Conservation (phyloP, 1,139 yeast genomes). For the Yarrowia galli region DNA sequence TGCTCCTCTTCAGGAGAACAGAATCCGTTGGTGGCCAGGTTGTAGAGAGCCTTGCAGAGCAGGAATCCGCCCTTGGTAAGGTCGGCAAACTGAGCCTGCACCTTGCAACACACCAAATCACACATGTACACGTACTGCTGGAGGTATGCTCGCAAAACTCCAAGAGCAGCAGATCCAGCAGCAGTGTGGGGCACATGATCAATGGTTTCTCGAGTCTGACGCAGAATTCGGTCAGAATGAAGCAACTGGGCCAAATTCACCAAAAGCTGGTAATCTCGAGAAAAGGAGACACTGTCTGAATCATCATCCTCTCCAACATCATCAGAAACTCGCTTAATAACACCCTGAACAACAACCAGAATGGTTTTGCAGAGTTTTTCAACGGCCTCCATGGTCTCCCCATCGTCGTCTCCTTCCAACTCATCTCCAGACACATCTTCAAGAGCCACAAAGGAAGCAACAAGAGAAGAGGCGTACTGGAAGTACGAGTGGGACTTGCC, state of each 20-base stretch:
- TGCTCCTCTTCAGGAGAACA: conserved; percentile 87
- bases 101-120: conserved; percentile 42
- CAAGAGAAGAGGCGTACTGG: not conserved
- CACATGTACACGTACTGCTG: conserved; percentile 42
- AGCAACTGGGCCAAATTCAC: conserved; percentile 42
- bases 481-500: not conserved
- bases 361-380: conserved; percentile 63
- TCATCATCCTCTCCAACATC: conserved; percentile 12
- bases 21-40: conserved; percentile 83
- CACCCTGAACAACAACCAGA: conserved; percentile 59
- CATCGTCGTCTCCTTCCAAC: conserved; percentile 18
- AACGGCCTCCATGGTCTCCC: not conserved
- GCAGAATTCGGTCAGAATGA: conserved; percentile 48
- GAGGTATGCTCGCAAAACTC: conserved; percentile 48
- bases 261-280: conserved; percentile 10
- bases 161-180: conserved; percentile 55
- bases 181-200: conserved; percentile 43
- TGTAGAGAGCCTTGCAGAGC: conserved; percentile 63
- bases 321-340: conserved; percentile 14
- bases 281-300: conserved; percentile 1
- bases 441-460: not conserved
- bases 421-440: conserved; percentile 40
- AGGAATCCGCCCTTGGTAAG: conserved; percentile 68
- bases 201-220: conserved; percentile 49
- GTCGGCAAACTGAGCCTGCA: conserved; percentile 46